Base-by-base conservation (phyloP, 768 basidiomycete species). In the Hydnomerulius pinastri region DNA sequence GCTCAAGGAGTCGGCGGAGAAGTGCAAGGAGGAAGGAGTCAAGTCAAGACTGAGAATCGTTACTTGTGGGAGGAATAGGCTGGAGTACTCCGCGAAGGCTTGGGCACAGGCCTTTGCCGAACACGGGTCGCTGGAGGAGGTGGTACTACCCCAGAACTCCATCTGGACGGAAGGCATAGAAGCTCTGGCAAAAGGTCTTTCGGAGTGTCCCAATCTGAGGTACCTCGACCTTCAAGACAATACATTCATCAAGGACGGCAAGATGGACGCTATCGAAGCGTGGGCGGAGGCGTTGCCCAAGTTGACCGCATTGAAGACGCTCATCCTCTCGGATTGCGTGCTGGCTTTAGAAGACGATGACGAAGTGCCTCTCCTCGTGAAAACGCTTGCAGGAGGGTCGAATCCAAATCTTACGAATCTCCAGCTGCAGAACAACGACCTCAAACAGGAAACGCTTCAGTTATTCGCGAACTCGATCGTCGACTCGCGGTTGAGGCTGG, bases 71-170 rank as follows among this genome's bases (percentile, higher is more conserved):
- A 84, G 96, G 50, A 99, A 98, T 71, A 82, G 97, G n/a, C 76
- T 98, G 30, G 93, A 98, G 74, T 85, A 94, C 58, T 88, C 87
- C 3, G 91, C 96, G 7, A 53, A 73, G 0, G 78, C 79, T 6
- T 98, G 92, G 89, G 92, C 91, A 1, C 80, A 84, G 32, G 95
- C 96, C 4, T 96, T 96, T 63, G 83, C 83, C 1, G 89, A 82
- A 30, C 93, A 97, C 63, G 85, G 81, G 6, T 83, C 83, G 6
- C 79, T 99, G 27, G 75, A 75, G 45, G 92, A 97, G 57, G 87
- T 98, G 25, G 81, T 90, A 50, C 87, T 98, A 85, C 90, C 91
- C n/a, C 95, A 98, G 76, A 98, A 99, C 63, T 97, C 96, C 4
- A 98, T 99, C 60, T 79, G 93, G 56, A 91, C 91, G 85, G 86